Evolutionary conservation across 208 protist genomes (phyloP), one percentile per base, ranked within the genome.

Genomic region (Borovskyia barvae): DNA sequence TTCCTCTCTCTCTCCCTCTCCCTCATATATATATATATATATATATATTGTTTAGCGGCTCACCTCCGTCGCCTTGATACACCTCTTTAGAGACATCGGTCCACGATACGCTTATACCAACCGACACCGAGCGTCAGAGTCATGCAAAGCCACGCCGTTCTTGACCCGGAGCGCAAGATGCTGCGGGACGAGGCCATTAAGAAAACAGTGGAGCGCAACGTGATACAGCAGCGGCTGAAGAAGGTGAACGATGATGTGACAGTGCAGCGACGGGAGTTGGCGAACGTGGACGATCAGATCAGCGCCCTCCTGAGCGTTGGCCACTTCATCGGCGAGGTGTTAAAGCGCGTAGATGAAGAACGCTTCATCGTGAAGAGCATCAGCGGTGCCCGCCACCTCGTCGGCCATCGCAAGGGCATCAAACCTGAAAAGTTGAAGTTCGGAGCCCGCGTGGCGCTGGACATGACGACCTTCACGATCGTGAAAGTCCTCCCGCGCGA

Each of bases 381-480:
- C 36, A 98, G 90, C 75, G 99, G 99, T 12, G 97, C 98, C 4
- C 93, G 99, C 26, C 99, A 99, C 82, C 93, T 99, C 15, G 98
- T 99, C 22, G 98, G 98, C 19, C 98, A 92, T 75, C 77, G 98
- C 49, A 92, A 87, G 59, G 87, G 93, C 63, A 90, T 99, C 60
- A 89, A 98, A 60, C 97, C 95, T 54, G 77, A 83, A 53, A 90
- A 96, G 69, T 80, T 99, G 5, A 97, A 87, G 68, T 85, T 97
- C 24, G 96, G 97, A 30, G 91, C 93, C 2, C 96, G 99, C 55
- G 99, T 99, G 0, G 91, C 99, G 37, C 85, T 99, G 20, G 99
- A 99, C 75, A 99, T 99, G 66, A 99, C 97, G 6, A 99, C 99
- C 15, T 85, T 99, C 20, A 99, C 99, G 4, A 99, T 99, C 66